Evolutionary conservation across 2,329 filamentous ascomycete species (phyloP), one percentile per base, ranked within the genome.

Genomic region (Nothomitra cinnamomea): DNA sequence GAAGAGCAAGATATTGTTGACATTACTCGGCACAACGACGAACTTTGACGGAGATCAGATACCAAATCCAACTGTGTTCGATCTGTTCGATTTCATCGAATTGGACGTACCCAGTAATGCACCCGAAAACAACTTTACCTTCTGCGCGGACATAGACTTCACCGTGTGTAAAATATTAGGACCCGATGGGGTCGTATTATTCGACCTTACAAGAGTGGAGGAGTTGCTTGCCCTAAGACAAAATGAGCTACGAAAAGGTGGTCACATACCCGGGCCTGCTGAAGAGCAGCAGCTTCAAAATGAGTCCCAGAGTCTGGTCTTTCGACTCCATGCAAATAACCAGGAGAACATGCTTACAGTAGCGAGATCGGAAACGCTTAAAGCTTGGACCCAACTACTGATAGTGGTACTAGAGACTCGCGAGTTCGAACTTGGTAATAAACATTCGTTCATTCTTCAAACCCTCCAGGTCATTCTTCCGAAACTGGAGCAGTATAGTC

Each of bases 81-180:
- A 95, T 58, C 75, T 96, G 21, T 92, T 94, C 61, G 92, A 98
- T 67, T 96, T 96, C 61, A 77, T 92, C 64, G 81, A 85, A 56
- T 66, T 83, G 10, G 73, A 78, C 49, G 71, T 81, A 40, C 66
- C 69, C 0, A 65, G 66, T 55, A 62, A 66, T 12, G n/a, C 61
- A 69, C 43, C 63, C 74, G 1, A 66, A 76, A 1, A 79, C 80
- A 2, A 65, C 72, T 3, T 69, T 19, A 68, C 72, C 41, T 77
- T 77, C 56, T 82, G 89, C 56, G 69, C 70, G 17, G 80, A 81
- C 42, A 65, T 94, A 22, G 80, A 89, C 58, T 68, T 94, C 49
- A 73, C 76, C 2, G 70, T 77, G 1, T 90, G 83, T 59, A 64
- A 78, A 10, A 77, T 79, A 54, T 71, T 77, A 25, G 77, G 81